Base-by-base conservation (phyloP, 768 basidiomycete genomes). In the Lactifluus echinatus region DNA sequence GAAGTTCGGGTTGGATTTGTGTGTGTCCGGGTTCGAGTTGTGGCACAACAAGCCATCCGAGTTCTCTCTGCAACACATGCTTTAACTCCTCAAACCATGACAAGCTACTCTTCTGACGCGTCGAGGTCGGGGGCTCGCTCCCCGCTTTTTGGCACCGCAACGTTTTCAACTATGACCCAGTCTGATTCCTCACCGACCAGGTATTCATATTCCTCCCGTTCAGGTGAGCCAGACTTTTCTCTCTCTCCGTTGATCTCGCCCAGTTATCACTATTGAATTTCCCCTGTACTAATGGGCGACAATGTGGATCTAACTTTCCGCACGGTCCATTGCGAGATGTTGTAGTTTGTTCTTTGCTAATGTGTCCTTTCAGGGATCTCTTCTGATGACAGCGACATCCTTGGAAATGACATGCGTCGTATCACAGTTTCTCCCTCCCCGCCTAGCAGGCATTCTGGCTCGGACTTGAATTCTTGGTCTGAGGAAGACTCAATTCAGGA, bases 121-220 rank as follows among this genome's bases (percentile, higher is more conserved):
- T 69, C 69, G 36, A 65, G 60, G 17, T 61, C 63, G 52, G 66
- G 66, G 15, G 73, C 76, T 21, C 77, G 83, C 74, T 86, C 85
- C 48, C 85, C 83, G 23, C 73, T 77, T 21, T 79, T 79, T 63
- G 83, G 82, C 70, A 80, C 82, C 44, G 75, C 79, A 19, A 80
- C 81, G 0, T 81, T 76, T 64, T 78, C 79, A 15, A 75, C 76
- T 0, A 65, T 81, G 48, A 75, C 79, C 17, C 73, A 73, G 43
- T 74, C 82, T 4, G 76, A 79, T 12, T 82, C 83, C 4, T 79
- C 82, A 45, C 51, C 51, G 11, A 81, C 84, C 69, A 76, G 80
- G 73, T 74, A 76, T 66, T 81, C 83, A 3, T 78, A 80, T 37
- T 74, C 80, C 53, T 72, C 76, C 8, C 74, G 71, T 63, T 81